These are phyloP conservation scores for Fonsecaea multimorphosa DNA, from an alignment of 2,329 filamentous ascomycete species.

Conservation along the genomic window DNA sequence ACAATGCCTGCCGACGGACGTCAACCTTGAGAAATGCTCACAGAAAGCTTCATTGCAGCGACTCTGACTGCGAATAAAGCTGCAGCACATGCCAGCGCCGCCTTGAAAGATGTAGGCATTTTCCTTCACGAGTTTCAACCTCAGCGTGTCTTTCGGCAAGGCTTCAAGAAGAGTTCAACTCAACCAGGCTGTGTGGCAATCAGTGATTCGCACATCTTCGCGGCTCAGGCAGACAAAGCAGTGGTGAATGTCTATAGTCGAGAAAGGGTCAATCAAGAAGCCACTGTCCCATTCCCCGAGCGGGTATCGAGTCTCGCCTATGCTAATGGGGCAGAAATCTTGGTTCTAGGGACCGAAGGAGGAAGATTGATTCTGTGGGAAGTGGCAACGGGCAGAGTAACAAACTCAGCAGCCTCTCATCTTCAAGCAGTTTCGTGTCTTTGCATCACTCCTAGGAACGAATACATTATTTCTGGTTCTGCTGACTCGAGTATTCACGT, in stretches of 20 bases:
- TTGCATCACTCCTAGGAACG: slow-evolving; percentile 68
- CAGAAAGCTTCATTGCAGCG: slow-evolving; percentile 56
- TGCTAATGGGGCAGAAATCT: slow-evolving; percentile 65
- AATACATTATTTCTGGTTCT: slow-evolving; percentile 55
- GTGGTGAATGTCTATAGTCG: slow-evolving; percentile 92
- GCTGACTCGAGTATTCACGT: slow-evolving; percentile 86
- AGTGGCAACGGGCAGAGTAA: slow-evolving; percentile 63
- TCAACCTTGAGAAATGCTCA: slow-evolving; percentile 48
- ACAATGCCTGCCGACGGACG: not conserved
- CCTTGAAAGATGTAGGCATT: slow-evolving; percentile 80
- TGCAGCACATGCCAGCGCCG: slow-evolving; percentile 51
- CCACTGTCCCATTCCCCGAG: slow-evolving; percentile 85
- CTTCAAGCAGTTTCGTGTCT: slow-evolving; percentile 71
- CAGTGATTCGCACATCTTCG: slow-evolving; percentile 82
- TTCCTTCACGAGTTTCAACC: slow-evolving; percentile 84
- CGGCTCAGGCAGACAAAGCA: slow-evolving; percentile 88
- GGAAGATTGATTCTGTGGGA: slow-evolving; percentile 93
- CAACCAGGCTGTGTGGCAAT: slow-evolving; percentile 78
- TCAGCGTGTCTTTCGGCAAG: slow-evolving; percentile 72
- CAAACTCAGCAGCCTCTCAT: slow-evolving; percentile 52
- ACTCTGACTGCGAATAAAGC: slow-evolving; percentile 49
- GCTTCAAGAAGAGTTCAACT: slow-evolving; percentile 93
- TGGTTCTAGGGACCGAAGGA: slow-evolving; percentile 81
- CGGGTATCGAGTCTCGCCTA: slow-evolving; percentile 79
- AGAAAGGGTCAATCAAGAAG: slow-evolving; percentile 83